Conservation (phyloP, 2,329 filamentous ascomycete species). For the Fusarium lateritium region DNA sequence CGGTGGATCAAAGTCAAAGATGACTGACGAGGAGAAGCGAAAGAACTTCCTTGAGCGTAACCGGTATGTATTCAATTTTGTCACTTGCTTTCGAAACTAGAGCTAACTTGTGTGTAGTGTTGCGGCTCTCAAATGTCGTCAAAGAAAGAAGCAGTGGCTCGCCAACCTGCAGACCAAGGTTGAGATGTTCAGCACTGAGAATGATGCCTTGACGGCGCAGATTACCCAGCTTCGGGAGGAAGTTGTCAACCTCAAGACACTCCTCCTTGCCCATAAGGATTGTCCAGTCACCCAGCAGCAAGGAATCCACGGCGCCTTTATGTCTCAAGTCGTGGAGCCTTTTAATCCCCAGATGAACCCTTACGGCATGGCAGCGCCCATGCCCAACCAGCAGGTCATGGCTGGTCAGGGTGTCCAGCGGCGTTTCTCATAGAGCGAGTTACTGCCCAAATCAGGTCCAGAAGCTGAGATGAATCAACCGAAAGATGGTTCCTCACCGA, state of each 20-base stretch:
- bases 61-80: conserved; percentile 72
- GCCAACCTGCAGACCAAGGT: conserved; percentile 95
- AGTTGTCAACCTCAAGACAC: conserved; percentile 93
- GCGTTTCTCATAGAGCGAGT: conserved; percentile 67
- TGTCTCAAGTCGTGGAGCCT: conserved; percentile 70
- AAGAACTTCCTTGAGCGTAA: conserved; percentile 98
- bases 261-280: conserved; percentile 94
- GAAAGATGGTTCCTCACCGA: conserved; percentile 18
- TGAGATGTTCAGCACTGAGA: conserved; percentile 92
- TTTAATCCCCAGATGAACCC: conserved; percentile 71
- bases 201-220: conserved; percentile 87
- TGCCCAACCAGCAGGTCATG: conserved; percentile 68
- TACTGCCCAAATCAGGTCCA: conserved; percentile 17
- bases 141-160: conserved; percentile 99
- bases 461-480: conserved; percentile 21
- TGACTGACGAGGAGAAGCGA: conserved; percentile 90
- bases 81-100: background rate
- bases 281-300: conserved; percentile 94
- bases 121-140: conserved; percentile 94
- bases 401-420: conserved; percentile 69
- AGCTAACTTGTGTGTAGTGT: conserved; percentile 70
- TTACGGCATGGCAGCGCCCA: conserved; percentile 69
- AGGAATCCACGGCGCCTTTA: conserved; percentile 69
- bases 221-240: conserved; percentile 91
- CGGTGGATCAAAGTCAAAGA: conserved; percentile 43